Evolutionary conservation across 75 land plant genomes (phyloP), one percentile per base, ranked within the genome.

Genomic region (Sequoia sempervirens): DNA sequence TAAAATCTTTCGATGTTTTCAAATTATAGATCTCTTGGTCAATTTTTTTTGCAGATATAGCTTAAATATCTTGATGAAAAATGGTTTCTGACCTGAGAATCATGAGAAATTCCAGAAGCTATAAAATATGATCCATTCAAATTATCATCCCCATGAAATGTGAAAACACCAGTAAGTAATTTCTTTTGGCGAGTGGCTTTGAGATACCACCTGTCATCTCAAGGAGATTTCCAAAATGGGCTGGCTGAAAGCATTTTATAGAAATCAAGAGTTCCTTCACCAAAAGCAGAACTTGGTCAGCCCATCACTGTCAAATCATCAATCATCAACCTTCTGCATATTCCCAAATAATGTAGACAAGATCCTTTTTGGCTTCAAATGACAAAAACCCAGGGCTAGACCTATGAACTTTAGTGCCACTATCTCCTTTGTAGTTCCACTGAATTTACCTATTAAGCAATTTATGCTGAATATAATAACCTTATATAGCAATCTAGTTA

Each of bases 191-290:
- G n/a, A 5, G 28, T 26, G 40, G 45, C 46, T 20, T 45, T 43
- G 47, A 8, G 47, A 78, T 41, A 20, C 15, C 50, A 9, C 18
- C 50, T 78, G 80, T 75, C 80, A 78, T 43, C 46, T 43, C 80
- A 78, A 78, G 46, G 28, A 45, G 12, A 78, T n/a, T 45, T 26
- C 80, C 80, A 78, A 78, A 78, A 78, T 78, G 46, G 34, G 52
- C 41, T 11, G 28, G 32, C n/a, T 45, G 30, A 43, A 43, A 78
- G 30, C 37, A 70, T 45, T 78, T 45, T 23, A 23, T 41, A 13
- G 13, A 45, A 26, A 23, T 78, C 30, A 6, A 26, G 47, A 43
- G 50, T 43, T 76, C 11, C n/a, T 26, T 78, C 28, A 78, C 28
- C 13, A 26, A 76, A 40, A 43, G 53, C 12, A 76, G 23, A 41